Percentiles rank a stretch among this genome's conserved stretches.
These are phyloP conservation scores for Pichia terricola DNA, from an alignment of 1,139 yeast species.

Conservation along the genomic window DNA sequence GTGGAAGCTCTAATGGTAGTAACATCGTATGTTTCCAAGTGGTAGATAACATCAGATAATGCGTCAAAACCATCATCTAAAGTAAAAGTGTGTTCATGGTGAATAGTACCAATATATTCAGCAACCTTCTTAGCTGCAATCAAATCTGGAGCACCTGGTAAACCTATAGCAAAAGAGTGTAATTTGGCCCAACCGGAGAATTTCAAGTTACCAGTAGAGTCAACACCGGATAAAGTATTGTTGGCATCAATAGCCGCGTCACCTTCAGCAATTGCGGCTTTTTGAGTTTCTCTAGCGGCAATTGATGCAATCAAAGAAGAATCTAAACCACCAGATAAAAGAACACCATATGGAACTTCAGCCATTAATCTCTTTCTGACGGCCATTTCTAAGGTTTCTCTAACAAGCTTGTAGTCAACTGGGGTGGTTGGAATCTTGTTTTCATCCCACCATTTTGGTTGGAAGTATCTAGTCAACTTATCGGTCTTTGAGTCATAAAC, in stretches of 20 bases:
- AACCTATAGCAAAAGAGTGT: slow-evolving; percentile 95
- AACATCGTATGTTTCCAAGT: slow-evolving; percentile 95
- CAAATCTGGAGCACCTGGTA: slow-evolving; percentile 96
- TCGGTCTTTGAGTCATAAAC: slow-evolving; percentile 89
- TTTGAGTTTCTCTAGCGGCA: slow-evolving; percentile 90
- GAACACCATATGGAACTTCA: slow-evolving; percentile 96
- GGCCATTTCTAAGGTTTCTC: slow-evolving; percentile 81
- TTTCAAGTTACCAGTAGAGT: slow-evolving; percentile 73
- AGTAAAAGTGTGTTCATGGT: slow-evolving; percentile 96
- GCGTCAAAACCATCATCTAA: slow-evolving; percentile 95
- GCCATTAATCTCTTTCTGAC: slow-evolving; percentile 99
- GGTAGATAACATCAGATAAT: slow-evolving; percentile 85
- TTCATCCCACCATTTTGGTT: slow-evolving; percentile 92
- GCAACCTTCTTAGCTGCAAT: slow-evolving; percentile 96
- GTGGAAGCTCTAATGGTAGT: slow-evolving; percentile 98
- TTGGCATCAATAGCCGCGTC: slow-evolving; percentile 39
- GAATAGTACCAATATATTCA: slow-evolving; percentile 86
- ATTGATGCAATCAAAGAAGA: slow-evolving; percentile 93
- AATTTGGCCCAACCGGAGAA: slow-evolving; percentile 74
- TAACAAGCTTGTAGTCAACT: slow-evolving; percentile 61
- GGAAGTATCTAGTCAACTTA: slow-evolving; percentile 74
- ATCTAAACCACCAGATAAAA: slow-evolving; percentile 93
- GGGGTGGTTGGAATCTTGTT: slow-evolving; percentile 60
- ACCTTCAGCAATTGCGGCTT: slow-evolving; percentile 48
- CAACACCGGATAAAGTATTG: slow-evolving; percentile 81